Evolutionary conservation across 148 eudicot species (phyloP), one percentile per base, ranked within the genome.

Genomic region (Chenopodium berlandieri): DNA sequence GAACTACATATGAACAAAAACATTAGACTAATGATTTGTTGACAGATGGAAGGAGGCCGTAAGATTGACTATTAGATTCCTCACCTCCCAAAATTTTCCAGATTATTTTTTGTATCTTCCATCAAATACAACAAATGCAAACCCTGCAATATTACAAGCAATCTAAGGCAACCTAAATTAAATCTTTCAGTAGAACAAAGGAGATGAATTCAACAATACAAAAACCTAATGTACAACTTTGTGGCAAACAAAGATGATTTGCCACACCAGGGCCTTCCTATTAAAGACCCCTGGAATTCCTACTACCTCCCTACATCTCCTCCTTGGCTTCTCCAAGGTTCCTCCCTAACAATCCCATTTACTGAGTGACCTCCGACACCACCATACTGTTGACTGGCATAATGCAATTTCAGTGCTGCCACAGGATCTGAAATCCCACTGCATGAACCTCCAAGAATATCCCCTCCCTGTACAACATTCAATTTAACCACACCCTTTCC

Each of bases 51-150:
- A 25, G 80, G 75, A 76, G 66, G 65, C 27, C 20, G 32, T 66
- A 58, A 20, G 56, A 78, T 31, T 12, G 82, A 52, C 48, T 50
- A 56, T 65, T 19, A 65, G 27, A 83, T 72, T 60, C 71, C 60
- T 78, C 79, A 81, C 76, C 79, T 83, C 84, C 77, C 79, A 78
- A 84, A 73, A 78, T 50, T 80, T 84, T 69, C 80, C 86, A 82
- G 84, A 82, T 92, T 88, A 85, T 89, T 86, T 78, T 78, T 75
- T 32, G 75, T 79, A 66, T 81, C 84, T 84, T 84, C 84, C 88
- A 89, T 84, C 90, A 85, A 84, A 92, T 91, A 92, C 95, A 94
- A 89, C 95, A 92, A 88, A 89, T 88, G 85, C 90, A 89, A 87
- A 85, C 87, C 89, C 84, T 81, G 84, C 81, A 81, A 85, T 82